Percentiles rank a stretch among this genome's conserved stretches.
phyloP scores from a whole-genome alignment of 371 early-diverging fungal species.

The Saksenaea vasiformis region DNA sequence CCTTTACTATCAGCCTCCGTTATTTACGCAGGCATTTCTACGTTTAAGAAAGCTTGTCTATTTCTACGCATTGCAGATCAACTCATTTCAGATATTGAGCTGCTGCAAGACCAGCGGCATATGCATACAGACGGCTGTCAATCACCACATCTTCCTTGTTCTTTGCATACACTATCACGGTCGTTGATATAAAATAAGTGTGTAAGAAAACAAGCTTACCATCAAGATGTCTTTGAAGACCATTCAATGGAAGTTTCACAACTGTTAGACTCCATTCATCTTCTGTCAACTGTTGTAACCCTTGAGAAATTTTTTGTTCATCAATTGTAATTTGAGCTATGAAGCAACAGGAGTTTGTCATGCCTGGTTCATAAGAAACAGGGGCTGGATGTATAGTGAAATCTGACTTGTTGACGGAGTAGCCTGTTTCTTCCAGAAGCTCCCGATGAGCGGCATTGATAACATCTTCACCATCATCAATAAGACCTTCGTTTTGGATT shows the following conservation, averaged over 20 bases:
- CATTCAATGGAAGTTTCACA: slow-evolving; percentile 40
- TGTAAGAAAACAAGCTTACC: slow-evolving; percentile 27
- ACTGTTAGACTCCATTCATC: slow-evolving; percentile 64
- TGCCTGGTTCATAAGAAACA: slow-evolving; percentile 62
- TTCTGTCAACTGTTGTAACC: slow-evolving; percentile 32
- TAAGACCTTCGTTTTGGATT: slow-evolving; percentile 37
- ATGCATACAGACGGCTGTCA: slow-evolving; percentile 23
- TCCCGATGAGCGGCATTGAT: slow-evolving; percentile 56
- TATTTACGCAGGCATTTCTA: too few species aligned
- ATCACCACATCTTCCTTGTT: slow-evolving; percentile 9
- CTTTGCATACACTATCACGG: not conserved
- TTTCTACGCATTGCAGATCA: not conserved
- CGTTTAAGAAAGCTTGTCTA: too few species aligned
- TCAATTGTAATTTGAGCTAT: slow-evolving; percentile 42
- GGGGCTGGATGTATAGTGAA: slow-evolving; percentile 19
- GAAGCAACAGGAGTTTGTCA: slow-evolving; percentile 56
- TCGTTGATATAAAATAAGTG: not conserved
- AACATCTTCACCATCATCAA: slow-evolving; percentile 53
- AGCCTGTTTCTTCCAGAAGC: slow-evolving; percentile 66
- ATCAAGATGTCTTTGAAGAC: slow-evolving; percentile 27
- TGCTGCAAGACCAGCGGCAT: slow-evolving; percentile 16
- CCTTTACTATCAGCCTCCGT: too few species aligned
- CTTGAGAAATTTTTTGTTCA: not conserved
- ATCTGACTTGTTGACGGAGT: slow-evolving; percentile 18
- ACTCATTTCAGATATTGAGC: not conserved